Base-by-base conservation (phyloP, 805 yeast genomes). In the Blastobotrys robertii region DNA sequence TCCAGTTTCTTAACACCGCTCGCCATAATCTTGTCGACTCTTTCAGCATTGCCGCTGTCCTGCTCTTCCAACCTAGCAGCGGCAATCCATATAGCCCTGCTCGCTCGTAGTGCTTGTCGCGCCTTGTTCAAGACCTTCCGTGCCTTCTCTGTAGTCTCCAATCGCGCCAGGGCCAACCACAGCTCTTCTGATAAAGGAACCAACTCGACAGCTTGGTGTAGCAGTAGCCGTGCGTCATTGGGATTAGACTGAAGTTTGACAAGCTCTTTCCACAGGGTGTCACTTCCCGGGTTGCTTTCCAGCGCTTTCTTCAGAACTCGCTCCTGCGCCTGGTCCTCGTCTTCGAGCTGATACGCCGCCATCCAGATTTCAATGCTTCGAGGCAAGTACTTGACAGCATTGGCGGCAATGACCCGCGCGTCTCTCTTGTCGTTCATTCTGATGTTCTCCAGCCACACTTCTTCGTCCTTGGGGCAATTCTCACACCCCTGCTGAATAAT, bases 391-490 rank as follows among this genome's bases (percentile, higher is more conserved):
- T 66, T 64, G 2, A 88, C 70, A 0, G 84, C 95, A 38, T 80
- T 77, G 0, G 81, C 73, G 2, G 79, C 78, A 9, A 87, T 68
- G 1, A 68, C 62, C 54, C 75, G 79, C 40, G 84, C 72, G 11
- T 70, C 56, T 38, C 74, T 72, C 8, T 59, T 54, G 3, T 61
- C 60, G 54, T 85, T 77, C 9, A 88, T 62, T 38, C 84, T 68
- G 4, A 90, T 66, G 54, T 73, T 80, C 49, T 84, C 95, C 6
- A 88, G 59, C 98, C 98, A 90, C 0, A 87, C 67, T 9, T 76
- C 81, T 45, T 79, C 94, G 50, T 69, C 74, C 33, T 64, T 65
- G 0, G 87, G 84, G 50, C 88, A 77, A 35, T 66, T 65, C 3
- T 64, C 66, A 54, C 95, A 83, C 1, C 95, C 98, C 55, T 84